Base-by-base conservation (phyloP, 2,329 filamentous ascomycete genomes). In the Nakataea oryzae region DNA sequence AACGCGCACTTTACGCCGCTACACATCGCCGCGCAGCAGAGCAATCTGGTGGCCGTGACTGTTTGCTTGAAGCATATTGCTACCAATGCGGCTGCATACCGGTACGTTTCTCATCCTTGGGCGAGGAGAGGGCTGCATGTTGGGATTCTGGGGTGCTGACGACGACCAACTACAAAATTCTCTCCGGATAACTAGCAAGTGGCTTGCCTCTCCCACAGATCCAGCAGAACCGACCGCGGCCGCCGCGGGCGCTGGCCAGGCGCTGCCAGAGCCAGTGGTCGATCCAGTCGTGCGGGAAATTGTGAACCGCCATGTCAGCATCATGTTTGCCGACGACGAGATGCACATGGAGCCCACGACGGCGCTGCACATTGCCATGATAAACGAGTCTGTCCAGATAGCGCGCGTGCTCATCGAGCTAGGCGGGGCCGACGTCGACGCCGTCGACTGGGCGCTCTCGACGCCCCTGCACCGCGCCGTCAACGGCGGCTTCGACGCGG, bases 1-100 rank as follows among this genome's bases (percentile, higher is more conserved):
- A 27, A n/a, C 60, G 17, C 54, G 6, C 54, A 28, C 21, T n/a
- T 61, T 14, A 61, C 60, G 17, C 60, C 60, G 54, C 54, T 61
- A 7, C 60, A 61, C 29, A 28, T 61, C 17, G 60, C 54, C 9
- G 54, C 54, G n/a, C 41, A 57, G 26, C 24, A 27, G n/a, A 59
- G 24, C 8, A 34, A 34, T n/a, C 28, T 50, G 11, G 9, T 3
- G 8, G 17, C 13, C 12, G 54, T 56, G 17, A 29, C 14, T 5
- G 3, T 21, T 3, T 21, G 58, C n/a, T 56, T 62, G 14, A 21
- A 55, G 17, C 55, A 62, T 21, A 54, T 62, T n/a, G 14, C 12
- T 6, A 3, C 27, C 32, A 21, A 58, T 13, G 27, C 32, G 2
- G 56, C 28, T 30, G n/a, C 26, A 12, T 62, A 62, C 32, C 58